Evolutionary conservation across 2,329 filamentous ascomycete species (phyloP).

Genomic region (Colletotrichum chrysophilum): DNA sequence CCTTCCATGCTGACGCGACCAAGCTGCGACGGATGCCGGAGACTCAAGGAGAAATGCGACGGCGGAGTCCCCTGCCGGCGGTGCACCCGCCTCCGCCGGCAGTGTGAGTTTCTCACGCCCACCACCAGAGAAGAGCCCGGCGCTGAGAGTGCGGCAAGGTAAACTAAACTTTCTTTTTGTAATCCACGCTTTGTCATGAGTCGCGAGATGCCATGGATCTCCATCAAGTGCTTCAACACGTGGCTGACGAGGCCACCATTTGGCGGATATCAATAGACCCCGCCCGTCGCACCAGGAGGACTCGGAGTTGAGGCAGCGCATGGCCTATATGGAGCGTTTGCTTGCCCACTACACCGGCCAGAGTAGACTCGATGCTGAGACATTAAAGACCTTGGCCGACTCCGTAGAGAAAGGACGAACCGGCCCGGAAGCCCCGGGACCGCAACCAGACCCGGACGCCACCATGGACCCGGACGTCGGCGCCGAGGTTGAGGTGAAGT

Average conservation of each 20-base stretch:
- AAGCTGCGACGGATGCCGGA: slow-evolving; percentile 60
- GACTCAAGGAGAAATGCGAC: slow-evolving; percentile 62
- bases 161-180: neutral
- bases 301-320: slow-evolving; percentile 22
- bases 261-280: neutral
- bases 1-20: slow-evolving; percentile 22
- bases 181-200: neutral
- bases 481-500: slow-evolving; percentile 8
- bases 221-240: slow-evolving; percentile 2
- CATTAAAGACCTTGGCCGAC: slow-evolving; percentile 46
- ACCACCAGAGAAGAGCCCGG: slow-evolving; percentile 31
- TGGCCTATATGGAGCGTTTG: slow-evolving; percentile 48
- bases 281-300: slow-evolving; percentile 13
- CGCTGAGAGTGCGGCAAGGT: slow-evolving; percentile 13
- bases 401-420: slow-evolving; percentile 40
- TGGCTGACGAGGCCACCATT: slow-evolving; percentile 11
- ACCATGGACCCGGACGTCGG: neutral
- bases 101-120: slow-evolving; percentile 51
- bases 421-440: neutral
- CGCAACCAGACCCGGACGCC: neutral
- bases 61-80: slow-evolving; percentile 59
- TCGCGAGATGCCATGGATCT: neutral
- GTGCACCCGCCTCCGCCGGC: slow-evolving; percentile 54
- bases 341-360: slow-evolving; percentile 52
- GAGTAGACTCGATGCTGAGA: slow-evolving; percentile 44